These are phyloP conservation scores for Inga oerstediana DNA, from an alignment of 306 rosid species.

Conservation along the genomic window DNA sequence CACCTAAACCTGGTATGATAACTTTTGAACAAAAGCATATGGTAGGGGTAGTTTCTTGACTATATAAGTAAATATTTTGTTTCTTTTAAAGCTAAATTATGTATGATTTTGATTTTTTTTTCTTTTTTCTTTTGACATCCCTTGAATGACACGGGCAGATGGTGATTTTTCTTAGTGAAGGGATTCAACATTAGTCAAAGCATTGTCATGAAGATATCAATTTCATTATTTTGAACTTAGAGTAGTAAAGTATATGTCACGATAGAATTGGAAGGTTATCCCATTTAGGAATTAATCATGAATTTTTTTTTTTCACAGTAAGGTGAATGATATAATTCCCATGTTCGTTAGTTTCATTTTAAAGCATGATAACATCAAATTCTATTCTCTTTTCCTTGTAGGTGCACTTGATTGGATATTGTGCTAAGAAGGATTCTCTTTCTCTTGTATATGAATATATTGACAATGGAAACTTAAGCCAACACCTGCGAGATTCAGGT, in stretches of 20 bases:
- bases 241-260: not conserved
- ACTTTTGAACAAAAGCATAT: slow-evolving; percentile 1
- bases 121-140: not conserved
- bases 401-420: slow-evolving; percentile 97
- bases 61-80: too few species aligned
- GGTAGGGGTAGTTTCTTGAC: too few species aligned
- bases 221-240: not conserved
- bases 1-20: slow-evolving; percentile 84
- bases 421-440: slow-evolving; percentile 51
- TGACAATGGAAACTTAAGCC: too few species aligned
- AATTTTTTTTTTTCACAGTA: too few species aligned
- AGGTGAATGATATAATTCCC: too few species aligned
- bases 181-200: not conserved
- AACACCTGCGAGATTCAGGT: slow-evolving; percentile 51
- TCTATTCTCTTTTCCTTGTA: slow-evolving; percentile 26
- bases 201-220: not conserved
- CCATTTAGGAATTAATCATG: not conserved
- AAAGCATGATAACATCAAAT: not conserved
- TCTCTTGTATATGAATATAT: slow-evolving; percentile 21
- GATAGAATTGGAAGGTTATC: not conserved
- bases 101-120: too few species aligned
- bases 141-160: not conserved
- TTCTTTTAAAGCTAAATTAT: too few species aligned
- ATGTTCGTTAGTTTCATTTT: not conserved
- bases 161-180: not conserved